Percentiles rank a stretch among this genome's conserved stretches.
phyloP scores from a whole-genome alignment of 1,139 yeast genomes.

The Pichia sp. region DNA sequence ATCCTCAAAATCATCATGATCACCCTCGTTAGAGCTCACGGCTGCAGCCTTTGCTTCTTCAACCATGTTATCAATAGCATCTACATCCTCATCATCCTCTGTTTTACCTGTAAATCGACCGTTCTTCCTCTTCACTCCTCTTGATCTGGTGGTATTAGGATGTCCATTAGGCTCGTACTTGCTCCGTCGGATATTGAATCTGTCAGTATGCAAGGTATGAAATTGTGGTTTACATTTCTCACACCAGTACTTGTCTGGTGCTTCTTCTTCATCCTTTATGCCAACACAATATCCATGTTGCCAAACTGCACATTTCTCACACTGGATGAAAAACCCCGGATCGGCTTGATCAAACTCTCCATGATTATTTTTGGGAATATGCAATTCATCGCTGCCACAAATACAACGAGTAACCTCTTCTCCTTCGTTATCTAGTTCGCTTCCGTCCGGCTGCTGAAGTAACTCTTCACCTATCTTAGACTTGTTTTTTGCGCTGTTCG shows the following conservation, averaged over 20 bases:
- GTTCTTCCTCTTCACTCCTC: neutral
- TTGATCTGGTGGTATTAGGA: neutral
- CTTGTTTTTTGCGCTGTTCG: too few relatives aligned
- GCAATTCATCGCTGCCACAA: conserved; percentile 71
- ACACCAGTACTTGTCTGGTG: conserved; percentile 92
- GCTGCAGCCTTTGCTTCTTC: neutral
- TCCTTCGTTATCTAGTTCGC: conserved; percentile 29
- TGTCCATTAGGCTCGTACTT: conserved; percentile 33
- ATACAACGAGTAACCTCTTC: conserved; percentile 85
- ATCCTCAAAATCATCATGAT: conserved; percentile 6
- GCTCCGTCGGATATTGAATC: conserved; percentile 30
- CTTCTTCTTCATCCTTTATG: conserved; percentile 57
- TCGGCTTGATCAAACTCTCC: conserved; percentile 55
- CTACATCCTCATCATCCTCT: neutral
- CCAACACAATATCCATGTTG: conserved; percentile 98
- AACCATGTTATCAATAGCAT: neutral
- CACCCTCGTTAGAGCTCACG: neutral
- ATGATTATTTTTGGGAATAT: conserved; percentile 40
- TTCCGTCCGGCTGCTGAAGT: conserved; percentile 19
- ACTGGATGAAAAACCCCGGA: conserved; percentile 75
- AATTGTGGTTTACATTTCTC: conserved; percentile 81
- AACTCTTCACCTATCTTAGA: too few relatives aligned
- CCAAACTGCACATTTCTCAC: conserved; percentile 93
- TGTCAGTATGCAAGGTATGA: conserved; percentile 42
- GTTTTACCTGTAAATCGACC: neutral